Evolutionary conservation across 2,329 filamentous ascomycete genomes (phyloP).

Genomic region (Dactylella cylindrospora): DNA sequence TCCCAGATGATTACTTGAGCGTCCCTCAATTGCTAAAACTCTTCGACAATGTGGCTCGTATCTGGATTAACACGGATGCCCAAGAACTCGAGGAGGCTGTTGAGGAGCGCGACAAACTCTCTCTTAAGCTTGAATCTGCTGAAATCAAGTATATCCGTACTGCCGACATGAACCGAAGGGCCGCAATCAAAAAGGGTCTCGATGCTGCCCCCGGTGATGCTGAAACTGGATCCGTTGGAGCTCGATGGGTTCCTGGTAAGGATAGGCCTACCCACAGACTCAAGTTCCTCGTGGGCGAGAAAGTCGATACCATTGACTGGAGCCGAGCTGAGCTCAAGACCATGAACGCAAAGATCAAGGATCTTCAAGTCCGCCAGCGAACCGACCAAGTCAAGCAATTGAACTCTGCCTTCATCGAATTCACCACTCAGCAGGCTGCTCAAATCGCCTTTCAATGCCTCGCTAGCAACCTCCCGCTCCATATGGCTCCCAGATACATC

Average conservation of each 20-base stretch:
- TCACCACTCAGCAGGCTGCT: slow-evolving; percentile 76
- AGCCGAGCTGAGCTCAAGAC: slow-evolving; percentile 74
- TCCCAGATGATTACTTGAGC: slow-evolving; percentile 75
- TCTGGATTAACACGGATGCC: slow-evolving; percentile 81
- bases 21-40: slow-evolving; percentile 74
- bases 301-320: slow-evolving; percentile 94
- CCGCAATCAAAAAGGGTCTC: slow-evolving; percentile 52
- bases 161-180: slow-evolving; percentile 73
- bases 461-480: slow-evolving; percentile 80
- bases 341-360: slow-evolving; percentile 70
- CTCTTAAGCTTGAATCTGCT: slow-evolving; percentile 79
- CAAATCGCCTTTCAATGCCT: slow-evolving; percentile 85
- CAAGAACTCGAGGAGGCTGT: slow-evolving; percentile 78
- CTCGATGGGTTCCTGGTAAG: slow-evolving; percentile 71
- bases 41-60: slow-evolving; percentile 75
- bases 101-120: slow-evolving; percentile 74
- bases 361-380: slow-evolving; percentile 67
- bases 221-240: slow-evolving; percentile 65
- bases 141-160: slow-evolving; percentile 82
- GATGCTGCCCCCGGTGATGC: slow-evolving; percentile 53
- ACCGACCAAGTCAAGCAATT: slow-evolving; percentile 66
- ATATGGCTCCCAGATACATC: slow-evolving; percentile 82
- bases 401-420: slow-evolving; percentile 87
- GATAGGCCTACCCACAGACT: slow-evolving; percentile 75
- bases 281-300: slow-evolving; percentile 73